Evolutionary conservation across 1,139 yeast genomes (phyloP).

Genomic region (Pichia sp.): DNA sequence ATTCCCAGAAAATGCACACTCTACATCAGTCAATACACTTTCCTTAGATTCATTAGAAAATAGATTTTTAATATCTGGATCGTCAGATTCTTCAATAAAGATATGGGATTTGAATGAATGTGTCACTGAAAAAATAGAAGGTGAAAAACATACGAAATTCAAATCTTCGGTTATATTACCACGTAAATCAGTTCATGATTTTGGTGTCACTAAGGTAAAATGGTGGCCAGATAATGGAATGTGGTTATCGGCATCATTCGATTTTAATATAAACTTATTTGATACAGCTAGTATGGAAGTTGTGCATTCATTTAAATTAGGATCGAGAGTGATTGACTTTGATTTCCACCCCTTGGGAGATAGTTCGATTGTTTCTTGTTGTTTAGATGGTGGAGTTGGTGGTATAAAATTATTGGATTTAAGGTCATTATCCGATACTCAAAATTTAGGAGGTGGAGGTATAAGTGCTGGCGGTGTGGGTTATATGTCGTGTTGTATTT

Average conservation of each 20-base stretch:
- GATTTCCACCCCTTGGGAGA: slow-evolving; percentile 40
- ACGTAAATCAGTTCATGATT: slow-evolving; percentile 52
- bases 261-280: slow-evolving; percentile 73
- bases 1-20: slow-evolving; percentile 17
- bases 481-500: slow-evolving; percentile 30
- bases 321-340: slow-evolving; percentile 46
- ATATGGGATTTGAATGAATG: slow-evolving; percentile 43
- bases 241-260: slow-evolving; percentile 79
- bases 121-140: slow-evolving; percentile 11
- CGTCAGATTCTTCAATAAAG: slow-evolving; percentile 68
- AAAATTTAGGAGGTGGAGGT: slow-evolving; percentile 46
- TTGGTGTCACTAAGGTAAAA: slow-evolving; percentile 63
- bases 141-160: slow-evolving; percentile 18
- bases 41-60: slow-evolving; percentile 51
- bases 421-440: slow-evolving; percentile 63
- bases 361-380: slow-evolving; percentile 47
- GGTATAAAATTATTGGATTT: slow-evolving; percentile 57
- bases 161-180: slow-evolving; percentile 41
- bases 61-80: slow-evolving; percentile 58
- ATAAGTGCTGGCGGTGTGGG: slow-evolving; percentile 25
- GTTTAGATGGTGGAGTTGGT: slow-evolving; percentile 29
- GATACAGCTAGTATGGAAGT: slow-evolving; percentile 60
- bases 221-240: slow-evolving; percentile 97
- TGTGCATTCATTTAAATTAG: slow-evolving; percentile 57
- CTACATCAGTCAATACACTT: slow-evolving; percentile 53